Evolutionary conservation across 2,329 filamentous ascomycete genomes (phyloP).

Genomic region (Nemania abortiva): DNA sequence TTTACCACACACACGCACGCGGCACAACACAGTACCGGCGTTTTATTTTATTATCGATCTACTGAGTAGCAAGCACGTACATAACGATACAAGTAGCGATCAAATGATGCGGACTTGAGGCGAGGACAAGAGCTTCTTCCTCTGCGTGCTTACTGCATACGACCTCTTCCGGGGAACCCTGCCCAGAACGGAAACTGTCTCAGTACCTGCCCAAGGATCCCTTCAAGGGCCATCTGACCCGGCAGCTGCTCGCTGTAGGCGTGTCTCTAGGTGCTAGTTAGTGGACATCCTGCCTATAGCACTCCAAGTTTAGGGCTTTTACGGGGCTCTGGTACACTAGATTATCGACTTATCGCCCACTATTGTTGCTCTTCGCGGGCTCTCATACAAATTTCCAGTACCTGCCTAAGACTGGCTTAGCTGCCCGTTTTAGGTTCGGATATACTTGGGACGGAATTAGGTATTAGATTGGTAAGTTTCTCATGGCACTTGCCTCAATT

Average conservation of each 20-base stretch:
- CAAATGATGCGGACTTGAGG: neutral
- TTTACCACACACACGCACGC: neutral
- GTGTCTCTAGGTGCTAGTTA: slow-evolving; percentile 2
- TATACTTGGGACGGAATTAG: neutral
- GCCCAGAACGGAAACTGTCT: neutral
- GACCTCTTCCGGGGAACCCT: neutral
- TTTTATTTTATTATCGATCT: too few species aligned
- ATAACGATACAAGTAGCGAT: neutral
- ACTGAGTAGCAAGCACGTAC: too few species aligned
- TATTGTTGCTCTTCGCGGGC: neutral
- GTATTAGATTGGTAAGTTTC: neutral
- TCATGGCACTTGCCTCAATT: slow-evolving; percentile 3
- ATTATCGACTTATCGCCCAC: neutral
- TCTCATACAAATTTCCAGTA: neutral
- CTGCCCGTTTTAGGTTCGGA: neutral
- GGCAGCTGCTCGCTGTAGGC: neutral
- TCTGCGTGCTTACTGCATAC: neutral
- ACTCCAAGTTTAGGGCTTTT: slow-evolving; percentile 1
- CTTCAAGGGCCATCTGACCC: neutral
- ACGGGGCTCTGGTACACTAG: neutral
- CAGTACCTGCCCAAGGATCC: neutral
- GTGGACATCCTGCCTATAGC: slow-evolving; percentile 1
- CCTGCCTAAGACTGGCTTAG: neutral
- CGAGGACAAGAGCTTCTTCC: neutral
- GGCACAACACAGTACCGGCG: neutral